Percentiles rank a stretch among this genome's conserved stretches.
Conservation (phyloP, 371 early-diverging fungal species). For the Mortierella sp. region DNA sequence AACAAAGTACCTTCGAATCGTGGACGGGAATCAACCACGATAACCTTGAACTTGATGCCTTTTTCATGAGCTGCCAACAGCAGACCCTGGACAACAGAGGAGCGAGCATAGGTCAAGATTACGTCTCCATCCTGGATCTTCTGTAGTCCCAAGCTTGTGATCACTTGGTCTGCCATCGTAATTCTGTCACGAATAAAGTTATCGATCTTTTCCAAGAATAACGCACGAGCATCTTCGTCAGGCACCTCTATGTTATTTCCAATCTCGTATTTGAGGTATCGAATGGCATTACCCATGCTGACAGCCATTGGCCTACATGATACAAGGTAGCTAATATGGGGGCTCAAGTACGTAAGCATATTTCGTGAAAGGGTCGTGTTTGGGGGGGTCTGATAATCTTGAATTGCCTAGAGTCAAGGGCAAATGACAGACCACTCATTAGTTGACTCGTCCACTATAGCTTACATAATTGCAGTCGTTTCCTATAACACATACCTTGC, state of each 20-base stretch:
- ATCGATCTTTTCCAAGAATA: slow-evolving; percentile 81
- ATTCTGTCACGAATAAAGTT: slow-evolving; percentile 94
- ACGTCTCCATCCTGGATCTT: slow-evolving; percentile 97
- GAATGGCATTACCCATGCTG: slow-evolving; percentile 95
- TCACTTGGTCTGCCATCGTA: slow-evolving; percentile 83
- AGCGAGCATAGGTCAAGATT: slow-evolving; percentile 91
- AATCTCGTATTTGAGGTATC: slow-evolving; percentile 92
- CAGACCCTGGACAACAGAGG: slow-evolving; percentile 85
- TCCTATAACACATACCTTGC: slow-evolving; percentile 67
- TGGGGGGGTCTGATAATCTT: slow-evolving; percentile 91
- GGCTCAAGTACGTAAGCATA: slow-evolving; percentile 85
- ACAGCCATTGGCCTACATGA: slow-evolving; percentile 89
- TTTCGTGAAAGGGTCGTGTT: slow-evolving; percentile 87
- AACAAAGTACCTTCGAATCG: slow-evolving; percentile 79
- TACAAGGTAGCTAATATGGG: slow-evolving; percentile 91
- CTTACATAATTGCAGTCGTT: not conserved
- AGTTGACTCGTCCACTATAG: not conserved
- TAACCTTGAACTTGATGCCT: slow-evolving; percentile 89
- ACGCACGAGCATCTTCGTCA: slow-evolving; percentile 77
- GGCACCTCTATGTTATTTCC: slow-evolving; percentile 77
- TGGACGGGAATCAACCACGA: slow-evolving; percentile 95
- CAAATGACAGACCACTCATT: not conserved
- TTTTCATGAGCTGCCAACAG: slow-evolving; percentile 82
- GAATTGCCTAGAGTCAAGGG: slow-evolving; percentile 77
- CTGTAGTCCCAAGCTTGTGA: slow-evolving; percentile 82